Conservation (phyloP, 1,139 yeast genomes). For the Suhomyces guaymorum region DNA sequence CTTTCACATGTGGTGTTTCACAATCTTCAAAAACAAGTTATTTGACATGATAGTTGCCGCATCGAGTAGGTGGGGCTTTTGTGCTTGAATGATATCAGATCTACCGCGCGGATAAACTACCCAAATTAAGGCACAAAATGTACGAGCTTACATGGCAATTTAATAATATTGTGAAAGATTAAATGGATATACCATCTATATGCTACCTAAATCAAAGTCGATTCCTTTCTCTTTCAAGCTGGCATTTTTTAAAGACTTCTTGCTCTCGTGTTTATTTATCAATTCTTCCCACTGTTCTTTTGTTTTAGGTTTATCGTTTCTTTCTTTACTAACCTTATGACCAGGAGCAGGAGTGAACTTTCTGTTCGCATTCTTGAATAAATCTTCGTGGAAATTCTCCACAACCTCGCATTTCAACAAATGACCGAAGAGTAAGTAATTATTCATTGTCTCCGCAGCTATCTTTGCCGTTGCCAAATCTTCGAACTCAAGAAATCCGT, state of each 20-base stretch:
- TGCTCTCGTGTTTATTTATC: constrained; percentile 43
- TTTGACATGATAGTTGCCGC: no score
- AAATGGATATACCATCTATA: no score
- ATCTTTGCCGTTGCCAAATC: constrained; percentile 74
- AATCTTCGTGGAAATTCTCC: constrained; percentile 45
- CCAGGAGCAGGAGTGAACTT: constrained; percentile 66
- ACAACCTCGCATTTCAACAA: constrained; percentile 64
- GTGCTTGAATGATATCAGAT: no score
- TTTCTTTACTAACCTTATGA: constrained; percentile 54
- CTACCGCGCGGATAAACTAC: no score
- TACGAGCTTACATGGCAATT: no score
- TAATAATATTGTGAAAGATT: no score
- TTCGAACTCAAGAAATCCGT: constrained; percentile 84
- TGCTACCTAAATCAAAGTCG: constrained; percentile 35
- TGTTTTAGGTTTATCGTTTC: constrained; percentile 58
- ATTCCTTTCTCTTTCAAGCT: constrained; percentile 58
- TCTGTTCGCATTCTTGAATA: constrained; percentile 55
- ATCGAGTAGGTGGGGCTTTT: no score
- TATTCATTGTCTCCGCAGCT: constrained; percentile 95
- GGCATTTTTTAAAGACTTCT: constrained; percentile 45
- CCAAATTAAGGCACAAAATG: no score
- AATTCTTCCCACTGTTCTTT: constrained; percentile 59
- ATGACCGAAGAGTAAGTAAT: constrained; percentile 86
- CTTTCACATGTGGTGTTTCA: no score
- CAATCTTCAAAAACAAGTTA: no score